Base-by-base conservation (phyloP, 2,329 filamentous ascomycete species). In the Clarireedia sp. region DNA sequence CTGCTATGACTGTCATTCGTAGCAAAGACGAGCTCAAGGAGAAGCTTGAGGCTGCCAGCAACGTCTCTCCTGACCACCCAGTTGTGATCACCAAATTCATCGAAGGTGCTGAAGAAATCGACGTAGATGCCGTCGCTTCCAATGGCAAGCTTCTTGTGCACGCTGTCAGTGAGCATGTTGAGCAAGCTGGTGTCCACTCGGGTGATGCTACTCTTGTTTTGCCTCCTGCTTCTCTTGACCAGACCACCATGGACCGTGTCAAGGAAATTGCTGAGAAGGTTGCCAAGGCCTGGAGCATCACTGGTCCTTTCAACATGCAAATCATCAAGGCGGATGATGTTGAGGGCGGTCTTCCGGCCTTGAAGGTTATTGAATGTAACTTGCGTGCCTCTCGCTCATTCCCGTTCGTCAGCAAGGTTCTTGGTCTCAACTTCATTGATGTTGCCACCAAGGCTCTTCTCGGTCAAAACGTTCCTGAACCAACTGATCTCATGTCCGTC, bases 231-330 rank as follows among this genome's bases (percentile, higher is more conserved):
- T 87, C 81, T 69, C 83, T 97, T 23, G 88, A 95, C 61, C 77
- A 86, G 64, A 74, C 73, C 56, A 87, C 86, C 62, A 87, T 96
- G 81, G 82, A 81, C 62, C 89, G 94, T 59, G 82, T 96, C 68
- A 97, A 96, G 83, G 89, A 89, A 64, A 97, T 99, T 65, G 92
- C 94, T 16, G 74, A 91, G 73, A 97, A 96, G 81, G 91, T 99
- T 51, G 94, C 94, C 63, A 88, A 94, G 74, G 94, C 94, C 48
- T 96, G 92, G 90, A 90, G 81, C 68, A 97, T 97, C 72, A 97
- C 90, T 19, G 94, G 94, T 54, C 94, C 94, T 57, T 99, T 97
- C 83, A 99, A 99, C 81, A 97, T 99, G 92, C 94, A 99, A 71
- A 95, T 99, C 74, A 97, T 99, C 81, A 95, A 95, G 77, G 90